A percentile compares a stretch with the other conserved stretches of the same genome.
phyloP scores from a whole-genome alignment of 768 basidiomycete genomes.

The Lactifluus hygrophoroides region DNA sequence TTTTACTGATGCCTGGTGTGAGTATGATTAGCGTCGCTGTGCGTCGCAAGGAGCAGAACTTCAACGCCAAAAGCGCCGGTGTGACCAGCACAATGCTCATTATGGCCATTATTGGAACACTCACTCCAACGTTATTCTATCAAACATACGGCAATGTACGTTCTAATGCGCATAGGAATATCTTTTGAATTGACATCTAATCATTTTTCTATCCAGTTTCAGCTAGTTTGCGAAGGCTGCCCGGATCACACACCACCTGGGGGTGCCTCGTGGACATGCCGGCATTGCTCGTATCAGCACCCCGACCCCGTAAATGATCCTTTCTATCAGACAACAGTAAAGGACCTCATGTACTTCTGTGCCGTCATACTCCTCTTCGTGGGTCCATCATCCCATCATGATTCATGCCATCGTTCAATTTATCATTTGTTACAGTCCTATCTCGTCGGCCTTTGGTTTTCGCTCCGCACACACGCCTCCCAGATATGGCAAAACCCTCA shows the following conservation, averaged over 20 bases:
- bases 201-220: constrained; percentile 49
- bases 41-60: constrained; percentile 88
- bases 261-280: constrained; percentile 69
- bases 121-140: constrained; percentile 95
- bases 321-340: constrained; percentile 94
- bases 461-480: constrained; percentile 91
- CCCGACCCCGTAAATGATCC: constrained; percentile 89
- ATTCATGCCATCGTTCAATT: constrained; percentile 6
- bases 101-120: constrained; percentile 97
- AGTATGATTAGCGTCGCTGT: constrained; percentile 93
- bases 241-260: constrained; percentile 31
- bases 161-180: constrained; percentile 15
- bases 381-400: constrained; percentile 29
- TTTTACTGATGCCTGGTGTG: constrained; percentile 92
- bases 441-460: constrained; percentile 96
- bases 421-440: constrained; percentile 58
- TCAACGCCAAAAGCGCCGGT: constrained; percentile 98
- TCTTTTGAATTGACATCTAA: constrained; percentile 4
- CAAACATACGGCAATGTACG: constrained; percentile 95
- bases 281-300: constrained; percentile 91
- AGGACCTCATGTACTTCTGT: constrained; percentile 93
- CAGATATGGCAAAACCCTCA: constrained; percentile 99
- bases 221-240: constrained; percentile 78
- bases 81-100: constrained; percentile 99
- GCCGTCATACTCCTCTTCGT: constrained; percentile 86